Evolutionary conservation across 768 basidiomycete genomes (phyloP).

Genomic region (Pholiota conissans): DNA sequence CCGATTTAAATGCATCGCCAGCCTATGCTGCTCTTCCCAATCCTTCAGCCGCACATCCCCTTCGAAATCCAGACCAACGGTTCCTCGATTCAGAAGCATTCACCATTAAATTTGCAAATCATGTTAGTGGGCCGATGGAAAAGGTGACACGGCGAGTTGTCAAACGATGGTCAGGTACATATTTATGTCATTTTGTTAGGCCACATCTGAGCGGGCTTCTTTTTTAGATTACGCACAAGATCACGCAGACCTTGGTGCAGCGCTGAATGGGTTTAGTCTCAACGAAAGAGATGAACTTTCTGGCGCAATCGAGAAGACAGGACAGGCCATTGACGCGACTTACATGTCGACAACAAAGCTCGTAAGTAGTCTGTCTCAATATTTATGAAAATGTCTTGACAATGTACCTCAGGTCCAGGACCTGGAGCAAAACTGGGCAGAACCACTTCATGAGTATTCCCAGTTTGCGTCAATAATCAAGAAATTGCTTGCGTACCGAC

Average conservation of each 20-base stretch:
- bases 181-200: conserved; percentile 7
- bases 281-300: conserved; percentile 77
- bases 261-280: conserved; percentile 90
- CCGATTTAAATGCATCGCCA: conserved; percentile 67
- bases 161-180: conserved; percentile 92
- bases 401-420: conserved; percentile 71
- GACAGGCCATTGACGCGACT: conserved; percentile 93
- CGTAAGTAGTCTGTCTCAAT: conserved; percentile 41
- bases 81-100: conserved; percentile 96
- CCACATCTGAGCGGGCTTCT: conserved; percentile 2
- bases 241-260: conserved; percentile 87
- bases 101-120: conserved; percentile 92
- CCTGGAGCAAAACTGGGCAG: conserved; percentile 92
- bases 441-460: conserved; percentile 92
- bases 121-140: conserved; percentile 92
- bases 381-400: neutral
- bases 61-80: conserved; percentile 92
- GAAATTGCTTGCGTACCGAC: conserved; percentile 89
- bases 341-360: conserved; percentile 91
- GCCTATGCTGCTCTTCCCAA: conserved; percentile 87
- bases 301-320: conserved; percentile 92
- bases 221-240: conserved; percentile 76
- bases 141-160: conserved; percentile 90
- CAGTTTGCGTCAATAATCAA: conserved; percentile 96
- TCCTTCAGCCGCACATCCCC: conserved; percentile 83